Evolutionary conservation across 2,329 filamentous ascomycete genomes (phyloP).

Genomic region (Fusarium penzigii): DNA sequence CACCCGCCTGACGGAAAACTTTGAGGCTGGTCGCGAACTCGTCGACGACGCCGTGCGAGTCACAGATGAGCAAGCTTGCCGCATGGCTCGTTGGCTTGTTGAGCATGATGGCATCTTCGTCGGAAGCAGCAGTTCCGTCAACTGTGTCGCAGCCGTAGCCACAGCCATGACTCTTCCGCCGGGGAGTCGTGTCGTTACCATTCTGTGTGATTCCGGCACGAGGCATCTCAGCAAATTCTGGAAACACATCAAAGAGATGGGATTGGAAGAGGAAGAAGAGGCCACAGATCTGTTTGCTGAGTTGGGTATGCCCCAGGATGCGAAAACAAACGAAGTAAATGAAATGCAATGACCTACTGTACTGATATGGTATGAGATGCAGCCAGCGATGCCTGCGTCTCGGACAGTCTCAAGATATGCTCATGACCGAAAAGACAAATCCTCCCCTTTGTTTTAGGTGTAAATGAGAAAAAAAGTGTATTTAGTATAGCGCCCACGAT

Average conservation of each 20-base stretch:
- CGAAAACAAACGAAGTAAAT: slow-evolving; percentile 5
- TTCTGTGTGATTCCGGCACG: slow-evolving; percentile 83
- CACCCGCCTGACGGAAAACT: slow-evolving; percentile 91
- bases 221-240: slow-evolving; percentile 85
- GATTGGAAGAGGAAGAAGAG: slow-evolving; percentile 52
- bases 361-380: background rate
- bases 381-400: background rate
- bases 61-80: slow-evolving; percentile 82
- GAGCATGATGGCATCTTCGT: slow-evolving; percentile 94
- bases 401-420: background rate
- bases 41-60: slow-evolving; percentile 90
- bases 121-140: slow-evolving; percentile 94
- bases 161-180: slow-evolving; percentile 64
- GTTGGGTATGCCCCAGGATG: slow-evolving; percentile 43
- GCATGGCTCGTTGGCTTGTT: slow-evolving; percentile 95
- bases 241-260: slow-evolving; percentile 70
- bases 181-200: slow-evolving; percentile 71
- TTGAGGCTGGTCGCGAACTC: slow-evolving; percentile 81
- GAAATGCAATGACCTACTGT: background rate
- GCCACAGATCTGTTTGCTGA: slow-evolving; percentile 50
- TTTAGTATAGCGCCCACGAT: slow-evolving; percentile 14
- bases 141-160: slow-evolving; percentile 79
- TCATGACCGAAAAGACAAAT: slow-evolving; percentile 3
- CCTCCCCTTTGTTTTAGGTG: slow-evolving; percentile 4
- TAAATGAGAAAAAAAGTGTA: slow-evolving; percentile 21